Conservation (phyloP, 345 rosid genomes). For the Acer negundo region DNA sequence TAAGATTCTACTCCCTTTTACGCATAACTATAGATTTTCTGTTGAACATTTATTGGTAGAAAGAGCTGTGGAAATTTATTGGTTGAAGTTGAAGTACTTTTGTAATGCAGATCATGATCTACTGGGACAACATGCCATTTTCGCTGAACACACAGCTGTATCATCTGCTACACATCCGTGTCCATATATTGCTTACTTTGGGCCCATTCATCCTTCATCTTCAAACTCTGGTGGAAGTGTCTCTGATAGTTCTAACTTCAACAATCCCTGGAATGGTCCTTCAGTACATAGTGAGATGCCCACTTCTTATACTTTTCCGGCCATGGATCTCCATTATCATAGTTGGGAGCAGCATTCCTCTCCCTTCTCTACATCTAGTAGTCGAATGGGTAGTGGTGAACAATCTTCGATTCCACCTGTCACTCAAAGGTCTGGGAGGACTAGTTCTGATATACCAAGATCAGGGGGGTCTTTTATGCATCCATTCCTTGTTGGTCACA, state of each 20-base stretch:
- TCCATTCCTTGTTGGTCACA: conserved; percentile 76
- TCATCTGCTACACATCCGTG: conserved; percentile 81
- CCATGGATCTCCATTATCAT: conserved; percentile 75
- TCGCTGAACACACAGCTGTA: conserved; percentile 70
- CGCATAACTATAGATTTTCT: conserved; percentile 18
- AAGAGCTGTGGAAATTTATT: conserved; percentile 16
- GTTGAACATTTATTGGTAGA: conserved; percentile 1
- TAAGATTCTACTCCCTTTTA: conserved; percentile 46
- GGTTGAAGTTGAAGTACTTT: conserved; percentile 22
- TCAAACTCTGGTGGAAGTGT: conserved; percentile 65
- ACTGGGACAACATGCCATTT: conserved; percentile 64
- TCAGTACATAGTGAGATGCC: conserved; percentile 72
- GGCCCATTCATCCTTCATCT: conserved; percentile 81
- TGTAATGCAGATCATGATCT: conserved; percentile 78
- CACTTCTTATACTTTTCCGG: conserved; percentile 68
- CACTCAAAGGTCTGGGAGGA: conserved; percentile 61
- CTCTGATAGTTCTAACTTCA: conserved; percentile 72
- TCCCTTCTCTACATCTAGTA: conserved; percentile 60
- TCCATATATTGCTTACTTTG: conserved; percentile 87
- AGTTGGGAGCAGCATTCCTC: conserved; percentile 73
- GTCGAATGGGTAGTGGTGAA: conserved; percentile 55
- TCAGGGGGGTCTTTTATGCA: conserved; percentile 76
- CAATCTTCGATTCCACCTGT: conserved; percentile 61
- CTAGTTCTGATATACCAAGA: conserved; percentile 63
- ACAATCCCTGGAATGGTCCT: conserved; percentile 75